These are phyloP conservation scores for Ceratobasidium sp. DNA, from an alignment of 1,284 basidiomycete genomes.

Conservation along the genomic window DNA sequence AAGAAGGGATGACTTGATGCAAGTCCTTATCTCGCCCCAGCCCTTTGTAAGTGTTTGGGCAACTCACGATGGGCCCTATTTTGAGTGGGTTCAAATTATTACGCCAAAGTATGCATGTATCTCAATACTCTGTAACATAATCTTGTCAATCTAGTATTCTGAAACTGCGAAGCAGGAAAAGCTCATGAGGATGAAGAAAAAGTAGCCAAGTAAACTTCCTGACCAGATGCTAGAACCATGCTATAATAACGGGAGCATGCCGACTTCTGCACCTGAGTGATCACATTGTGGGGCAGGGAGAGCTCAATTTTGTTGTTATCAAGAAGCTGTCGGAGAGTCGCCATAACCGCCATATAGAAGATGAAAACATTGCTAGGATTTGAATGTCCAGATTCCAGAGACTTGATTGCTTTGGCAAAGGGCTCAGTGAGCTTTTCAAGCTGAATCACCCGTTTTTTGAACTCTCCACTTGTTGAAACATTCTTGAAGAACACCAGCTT, in stretches of 20 bases:
- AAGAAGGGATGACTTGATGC: constrained; percentile 4
- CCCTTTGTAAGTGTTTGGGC: neutral
- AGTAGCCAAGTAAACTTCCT: constrained; percentile 36
- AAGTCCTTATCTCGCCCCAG: constrained; percentile 39
- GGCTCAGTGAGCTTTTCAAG: constrained; percentile 30
- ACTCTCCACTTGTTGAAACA: neutral
- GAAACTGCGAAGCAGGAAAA: neutral
- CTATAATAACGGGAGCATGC: constrained; percentile 13
- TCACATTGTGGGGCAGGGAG: constrained; percentile 6
- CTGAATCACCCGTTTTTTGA: constrained; percentile 1
- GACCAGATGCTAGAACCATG: constrained; percentile 34
- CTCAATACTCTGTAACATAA: neutral
- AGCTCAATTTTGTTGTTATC: constrained; percentile 28
- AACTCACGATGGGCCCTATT: neutral
- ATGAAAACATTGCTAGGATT: constrained; percentile 40
- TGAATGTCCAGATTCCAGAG: constrained; percentile 37
- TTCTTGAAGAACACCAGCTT: neutral
- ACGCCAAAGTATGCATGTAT: constrained; percentile 1
- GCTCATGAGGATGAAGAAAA: constrained; percentile 41
- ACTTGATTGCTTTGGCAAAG: constrained; percentile 38
- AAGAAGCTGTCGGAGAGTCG: constrained; percentile 14
- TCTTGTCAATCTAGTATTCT: too few species aligned
- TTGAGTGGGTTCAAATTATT: constrained; percentile 11
- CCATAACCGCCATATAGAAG: constrained; percentile 34
- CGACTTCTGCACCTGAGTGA: neutral